Evolutionary conservation across 2,329 filamentous ascomycete species (phyloP).

Genomic region (Curvularia sp.): DNA sequence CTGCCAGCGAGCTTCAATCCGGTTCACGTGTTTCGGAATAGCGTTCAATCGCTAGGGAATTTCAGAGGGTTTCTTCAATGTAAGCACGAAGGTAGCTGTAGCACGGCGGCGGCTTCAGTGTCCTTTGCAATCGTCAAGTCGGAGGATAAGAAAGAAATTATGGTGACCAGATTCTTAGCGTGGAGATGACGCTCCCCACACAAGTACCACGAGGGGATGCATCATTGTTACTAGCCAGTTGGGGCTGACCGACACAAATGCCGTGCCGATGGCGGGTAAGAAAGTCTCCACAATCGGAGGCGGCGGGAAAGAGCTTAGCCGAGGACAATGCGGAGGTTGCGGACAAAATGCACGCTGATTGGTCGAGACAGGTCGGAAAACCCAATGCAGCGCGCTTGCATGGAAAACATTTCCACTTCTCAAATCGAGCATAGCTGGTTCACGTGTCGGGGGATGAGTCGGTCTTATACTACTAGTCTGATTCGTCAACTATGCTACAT

Average conservation of each 20-base stretch:
- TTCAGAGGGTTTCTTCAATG: neutral
- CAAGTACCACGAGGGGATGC: constrained; percentile 32
- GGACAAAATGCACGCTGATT: constrained; percentile 23
- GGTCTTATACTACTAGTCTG: neutral
- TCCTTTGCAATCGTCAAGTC: constrained; percentile 27
- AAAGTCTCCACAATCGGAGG: constrained; percentile 31
- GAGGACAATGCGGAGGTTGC: constrained; percentile 25
- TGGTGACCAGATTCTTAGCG: constrained; percentile 30
- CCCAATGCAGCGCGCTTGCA: neutral
- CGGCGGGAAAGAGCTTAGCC: constrained; percentile 41
- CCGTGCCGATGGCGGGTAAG: constrained; percentile 44
- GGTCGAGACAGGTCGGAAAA: constrained; percentile 18
- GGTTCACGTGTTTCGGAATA: neutral
- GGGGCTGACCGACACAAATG: constrained; percentile 41
- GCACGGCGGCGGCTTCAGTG: constrained; percentile 9
- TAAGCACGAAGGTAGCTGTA: constrained; percentile 14
- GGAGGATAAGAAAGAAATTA: constrained; percentile 7
- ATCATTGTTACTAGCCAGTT: constrained; percentile 35
- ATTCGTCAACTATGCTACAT: neutral
- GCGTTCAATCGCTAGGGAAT: neutral
- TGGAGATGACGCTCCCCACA: constrained; percentile 44
- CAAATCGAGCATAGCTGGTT: constrained; percentile 12
- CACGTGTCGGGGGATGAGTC: neutral
- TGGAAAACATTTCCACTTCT: neutral
- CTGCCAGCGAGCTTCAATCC: neutral